phyloP scores from a whole-genome alignment of 1,284 basidiomycete genomes.

The Malassezia brasiliensis region DNA sequence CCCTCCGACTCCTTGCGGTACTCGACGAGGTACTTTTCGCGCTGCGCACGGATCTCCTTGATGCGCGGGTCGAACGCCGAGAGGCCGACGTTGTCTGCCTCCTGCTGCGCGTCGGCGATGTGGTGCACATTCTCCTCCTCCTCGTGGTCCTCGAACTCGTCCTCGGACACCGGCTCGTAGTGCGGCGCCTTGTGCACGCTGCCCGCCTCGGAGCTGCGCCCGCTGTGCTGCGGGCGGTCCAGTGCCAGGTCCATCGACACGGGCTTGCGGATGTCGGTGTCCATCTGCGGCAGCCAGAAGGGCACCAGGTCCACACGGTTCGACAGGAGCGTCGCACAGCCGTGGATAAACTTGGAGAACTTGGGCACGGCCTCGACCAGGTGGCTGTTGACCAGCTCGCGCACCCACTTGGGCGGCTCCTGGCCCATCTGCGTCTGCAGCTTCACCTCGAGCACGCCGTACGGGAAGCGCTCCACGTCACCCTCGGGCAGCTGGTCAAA shows the following conservation, averaged over 20 bases:
- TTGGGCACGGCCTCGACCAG: slow-evolving; percentile 55
- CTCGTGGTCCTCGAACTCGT: slow-evolving; percentile 44
- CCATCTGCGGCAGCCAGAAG: slow-evolving; percentile 86
- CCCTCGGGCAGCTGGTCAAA: slow-evolving; percentile 67
- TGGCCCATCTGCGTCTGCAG: slow-evolving; percentile 93
- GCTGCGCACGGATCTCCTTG: slow-evolving; percentile 37
- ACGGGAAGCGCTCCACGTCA: slow-evolving; percentile 86
- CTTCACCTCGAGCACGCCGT: slow-evolving; percentile 88
- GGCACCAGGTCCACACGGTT: slow-evolving; percentile 94
- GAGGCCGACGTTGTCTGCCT: slow-evolving; percentile 40
- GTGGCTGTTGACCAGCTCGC: slow-evolving; percentile 84
- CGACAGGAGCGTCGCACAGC: slow-evolving; percentile 83
- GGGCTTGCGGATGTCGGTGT: slow-evolving; percentile 55
- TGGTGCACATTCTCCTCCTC: slow-evolving; percentile 18
- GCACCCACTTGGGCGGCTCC: slow-evolving; percentile 91
- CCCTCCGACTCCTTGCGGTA: slow-evolving; percentile 40
- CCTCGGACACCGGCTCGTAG: slow-evolving; percentile 44
- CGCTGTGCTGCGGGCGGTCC: slow-evolving; percentile 34
- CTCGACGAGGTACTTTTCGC: slow-evolving; percentile 39
- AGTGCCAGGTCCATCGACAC: slow-evolving; percentile 34
- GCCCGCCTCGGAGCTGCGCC: slow-evolving; percentile 34
- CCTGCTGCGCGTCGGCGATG: slow-evolving; percentile 35
- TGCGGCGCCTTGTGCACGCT: slow-evolving; percentile 24
- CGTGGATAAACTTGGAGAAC: slow-evolving; percentile 89
- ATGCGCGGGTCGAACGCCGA: slow-evolving; percentile 40